Conservation (phyloP, 306 rosid species). For the Sindora glabra region DNA sequence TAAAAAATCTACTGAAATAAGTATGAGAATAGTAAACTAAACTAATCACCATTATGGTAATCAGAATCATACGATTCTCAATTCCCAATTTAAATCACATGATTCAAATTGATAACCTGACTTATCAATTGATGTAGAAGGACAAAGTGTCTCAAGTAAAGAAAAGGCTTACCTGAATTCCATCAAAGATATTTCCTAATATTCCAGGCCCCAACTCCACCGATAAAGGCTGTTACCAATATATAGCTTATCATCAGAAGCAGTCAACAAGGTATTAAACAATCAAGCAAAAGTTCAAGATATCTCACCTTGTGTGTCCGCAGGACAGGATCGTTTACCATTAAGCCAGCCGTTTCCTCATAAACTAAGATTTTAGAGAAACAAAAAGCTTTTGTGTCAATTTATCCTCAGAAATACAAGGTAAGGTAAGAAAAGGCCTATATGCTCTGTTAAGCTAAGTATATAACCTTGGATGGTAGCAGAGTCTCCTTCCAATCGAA, state of each 20-base stretch:
- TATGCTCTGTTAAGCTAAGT: no score
- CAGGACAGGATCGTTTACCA: constrained; percentile 89
- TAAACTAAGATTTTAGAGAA: constrained; percentile 51
- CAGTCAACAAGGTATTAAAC: not conserved
- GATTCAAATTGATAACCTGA: no score
- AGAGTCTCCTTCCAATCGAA: constrained; percentile 92
- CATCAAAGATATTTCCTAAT: constrained; percentile 93
- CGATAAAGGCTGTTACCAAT: constrained; percentile 72
- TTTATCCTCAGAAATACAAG: not conserved
- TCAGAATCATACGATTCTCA: no score
- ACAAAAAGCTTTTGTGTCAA: not conserved
- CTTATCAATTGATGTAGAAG: constrained; percentile 1
- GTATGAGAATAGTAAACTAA: not conserved
- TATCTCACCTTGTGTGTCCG: constrained; percentile 80
- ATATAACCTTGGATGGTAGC: constrained; percentile 92
- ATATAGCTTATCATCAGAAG: constrained; percentile 19
- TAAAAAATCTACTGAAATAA: not conserved
- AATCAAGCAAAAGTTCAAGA: not conserved
- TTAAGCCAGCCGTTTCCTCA: constrained; percentile 99
- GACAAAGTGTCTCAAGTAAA: constrained; percentile 19
- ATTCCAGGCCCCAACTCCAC: constrained; percentile 99
- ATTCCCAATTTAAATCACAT: no score
- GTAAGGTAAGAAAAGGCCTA: no score
- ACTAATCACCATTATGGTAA: no score
- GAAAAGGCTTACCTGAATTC: constrained; percentile 99